Base-by-base conservation (phyloP, 2,329 filamentous ascomycete species). In the Diaporthe citri region DNA sequence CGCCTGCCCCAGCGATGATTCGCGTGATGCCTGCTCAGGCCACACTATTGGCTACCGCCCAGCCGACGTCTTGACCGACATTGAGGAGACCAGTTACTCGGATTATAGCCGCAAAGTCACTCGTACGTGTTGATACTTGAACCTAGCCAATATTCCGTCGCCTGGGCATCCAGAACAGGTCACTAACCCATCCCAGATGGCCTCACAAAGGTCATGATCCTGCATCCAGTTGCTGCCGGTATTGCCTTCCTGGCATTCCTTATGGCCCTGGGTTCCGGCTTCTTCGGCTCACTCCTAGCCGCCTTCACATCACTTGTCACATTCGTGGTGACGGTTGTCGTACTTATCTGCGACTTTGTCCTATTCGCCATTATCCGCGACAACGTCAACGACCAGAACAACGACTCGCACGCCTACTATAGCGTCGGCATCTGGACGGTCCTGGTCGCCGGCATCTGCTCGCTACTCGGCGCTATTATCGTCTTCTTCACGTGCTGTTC, bases 401-500 rank as follows among this genome's bases (percentile, higher is more conserved):
- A 78, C 62, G 83, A 81, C 76, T 83, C 82, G 76, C 80, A 79
- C 25, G 91, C 91, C 31, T 79, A 81, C 56, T 93, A 87, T 82
- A 86, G 87, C 43, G 79, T 85, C 4, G 91, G 85, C 22, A 87
- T 91, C 56, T 93, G 91, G 91, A 89, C 89, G 13, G 82, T 89
- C 1, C 84, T 93, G 20, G 90, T 84, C 10, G 87, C 88, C 2
- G 89, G 89, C 76, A 83, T 92, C 75, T 85, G 87, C 78, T 84
- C 88, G 28, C 86, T 93, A 71, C 74, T 92, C 36, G 91, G 87
- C 12, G 87, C 88, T 28, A 76, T 91, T 71, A 78, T 93, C 67
- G 87, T 93, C 74, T 88, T 93, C 78, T 84, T 92, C 78, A 90
- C 90, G 9, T 93, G 91, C 87, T 92, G 88, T 83, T 87, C 86